Evolutionary conservation across 176 grass and related monocot genomes (phyloP).

Genomic region (Carex cristatella): DNA sequence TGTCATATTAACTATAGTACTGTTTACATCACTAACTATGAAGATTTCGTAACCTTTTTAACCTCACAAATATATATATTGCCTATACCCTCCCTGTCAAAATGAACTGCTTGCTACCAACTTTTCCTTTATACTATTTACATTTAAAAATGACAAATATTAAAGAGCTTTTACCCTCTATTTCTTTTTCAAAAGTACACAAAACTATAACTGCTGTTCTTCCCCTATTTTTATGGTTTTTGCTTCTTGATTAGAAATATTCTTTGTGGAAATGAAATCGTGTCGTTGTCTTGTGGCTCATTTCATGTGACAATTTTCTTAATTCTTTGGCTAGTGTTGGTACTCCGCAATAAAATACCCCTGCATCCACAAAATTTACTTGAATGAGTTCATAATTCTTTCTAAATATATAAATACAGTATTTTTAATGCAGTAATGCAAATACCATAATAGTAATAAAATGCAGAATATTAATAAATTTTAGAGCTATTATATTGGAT

Average conservation of each 20-base stretch:
- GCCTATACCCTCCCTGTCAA: constrained; percentile 13
- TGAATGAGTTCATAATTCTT: background rate
- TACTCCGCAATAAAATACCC: constrained; percentile 91
- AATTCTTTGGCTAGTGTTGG: constrained; percentile 82
- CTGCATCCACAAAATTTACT: constrained; percentile 28
- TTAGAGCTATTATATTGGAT: background rate
- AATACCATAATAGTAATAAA: background rate
- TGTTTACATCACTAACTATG: constrained; percentile 25
- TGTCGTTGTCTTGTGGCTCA: constrained; percentile 83
- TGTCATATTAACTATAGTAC: constrained; percentile 20
- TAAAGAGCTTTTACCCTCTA: constrained; percentile 45
- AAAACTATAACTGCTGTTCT: constrained; percentile 44
- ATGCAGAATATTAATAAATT: background rate
- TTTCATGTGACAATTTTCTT: constrained; percentile 67
- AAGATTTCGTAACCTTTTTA: background rate
- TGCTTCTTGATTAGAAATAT: constrained; percentile 47
- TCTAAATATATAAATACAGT: background rate
- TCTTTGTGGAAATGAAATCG: constrained; percentile 99
- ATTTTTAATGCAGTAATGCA: background rate
- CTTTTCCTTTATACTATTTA: constrained; percentile 77
- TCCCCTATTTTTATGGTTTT: background rate
- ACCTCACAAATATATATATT: background rate
- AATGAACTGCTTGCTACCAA: constrained; percentile 18
- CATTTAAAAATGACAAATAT: constrained; percentile 60
- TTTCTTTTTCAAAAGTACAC: constrained; percentile 31